Base-by-base conservation (phyloP, 176 grass and related monocot species). In the Carex littledalei region DNA sequence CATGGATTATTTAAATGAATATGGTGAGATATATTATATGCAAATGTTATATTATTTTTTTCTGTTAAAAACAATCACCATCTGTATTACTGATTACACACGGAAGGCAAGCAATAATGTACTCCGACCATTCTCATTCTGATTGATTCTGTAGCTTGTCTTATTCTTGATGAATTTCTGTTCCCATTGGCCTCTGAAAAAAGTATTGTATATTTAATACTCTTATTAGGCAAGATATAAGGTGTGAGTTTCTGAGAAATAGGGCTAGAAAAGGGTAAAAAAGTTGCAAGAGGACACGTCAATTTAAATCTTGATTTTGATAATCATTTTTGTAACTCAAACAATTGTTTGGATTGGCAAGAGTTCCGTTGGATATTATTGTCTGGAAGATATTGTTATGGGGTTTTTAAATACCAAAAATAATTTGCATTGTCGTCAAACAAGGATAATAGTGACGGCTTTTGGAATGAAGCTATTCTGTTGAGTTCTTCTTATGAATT, bases 1-100 rank as follows among this genome's bases (percentile, higher is more conserved):
- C 35, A 98, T 92, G 88, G 95, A 98, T 88, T 94, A 98, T 95
- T 89, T 98, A 84, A 98, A 98, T 90, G 92, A 93, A 72, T 95
- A 92, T 81, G 95, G 95, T 98, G 87, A 81, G 92, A 53, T 26
- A 15, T 52, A 65, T 15, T 77, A 39, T 58, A 57, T 61, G 5
- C 15, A 66, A 50, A 53, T 67, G n/a, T 29, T 29, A 29, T 29
- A 29, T 29, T 29, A 29, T 61, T 21, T 7, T 81, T 49, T 39
- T 45, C 21, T 64, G 41, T 50, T 74, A 6, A 74, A 47, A 50
- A 12, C 15, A 49, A 13, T 50, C 18, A 22, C 15, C 41, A 47
- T 49, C 2, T 71, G n/a, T 74, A 50, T 74, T 50, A 50, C 8
- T 47, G 45, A 47, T 47, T n/a, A 12, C 39, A 41, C 15, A 49